These are phyloP conservation scores for Arabidopsis lyrata DNA, from an alignment of 441 rosid genomes.

Conservation along the genomic window DNA sequence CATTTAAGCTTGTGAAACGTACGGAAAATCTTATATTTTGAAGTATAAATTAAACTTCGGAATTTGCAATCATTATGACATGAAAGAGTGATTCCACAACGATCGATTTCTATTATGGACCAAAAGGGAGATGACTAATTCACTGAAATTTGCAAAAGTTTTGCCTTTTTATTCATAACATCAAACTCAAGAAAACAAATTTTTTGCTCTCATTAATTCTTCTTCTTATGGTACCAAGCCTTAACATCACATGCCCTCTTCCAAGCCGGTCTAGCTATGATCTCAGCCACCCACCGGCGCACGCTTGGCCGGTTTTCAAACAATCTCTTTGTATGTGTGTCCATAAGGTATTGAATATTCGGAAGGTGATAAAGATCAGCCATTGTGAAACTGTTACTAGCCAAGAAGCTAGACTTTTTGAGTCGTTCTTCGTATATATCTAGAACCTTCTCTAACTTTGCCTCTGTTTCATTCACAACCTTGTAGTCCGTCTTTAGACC, in stretches of 20 bases:
- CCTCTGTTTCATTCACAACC: constrained; percentile 53
- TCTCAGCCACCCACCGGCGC: constrained; percentile 59
- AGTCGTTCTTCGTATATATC: constrained; percentile 72
- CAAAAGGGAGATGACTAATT: background rate
- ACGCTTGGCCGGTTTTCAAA: constrained; percentile 60
- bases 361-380: constrained; percentile 80
- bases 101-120: background rate
- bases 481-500: constrained; percentile 54
- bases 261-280: constrained; percentile 74
- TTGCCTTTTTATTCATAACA: constrained; percentile 2
- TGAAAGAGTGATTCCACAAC: background rate
- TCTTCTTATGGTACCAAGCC: constrained; percentile 6
- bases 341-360: constrained; percentile 47
- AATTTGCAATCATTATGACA: background rate
- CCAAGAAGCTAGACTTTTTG: constrained; percentile 65
- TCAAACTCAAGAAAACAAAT: background rate
- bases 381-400: constrained; percentile 56
- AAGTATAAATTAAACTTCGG: background rate
- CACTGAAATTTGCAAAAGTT: background rate
- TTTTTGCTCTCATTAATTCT: background rate
- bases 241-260: constrained; percentile 46
- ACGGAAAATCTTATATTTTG: background rate
- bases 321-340: constrained; percentile 50
- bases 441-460: constrained; percentile 56
- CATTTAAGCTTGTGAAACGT: background rate